Conservation (phyloP, 2,329 filamentous ascomycete species). For the Domatiomyces globalis region DNA sequence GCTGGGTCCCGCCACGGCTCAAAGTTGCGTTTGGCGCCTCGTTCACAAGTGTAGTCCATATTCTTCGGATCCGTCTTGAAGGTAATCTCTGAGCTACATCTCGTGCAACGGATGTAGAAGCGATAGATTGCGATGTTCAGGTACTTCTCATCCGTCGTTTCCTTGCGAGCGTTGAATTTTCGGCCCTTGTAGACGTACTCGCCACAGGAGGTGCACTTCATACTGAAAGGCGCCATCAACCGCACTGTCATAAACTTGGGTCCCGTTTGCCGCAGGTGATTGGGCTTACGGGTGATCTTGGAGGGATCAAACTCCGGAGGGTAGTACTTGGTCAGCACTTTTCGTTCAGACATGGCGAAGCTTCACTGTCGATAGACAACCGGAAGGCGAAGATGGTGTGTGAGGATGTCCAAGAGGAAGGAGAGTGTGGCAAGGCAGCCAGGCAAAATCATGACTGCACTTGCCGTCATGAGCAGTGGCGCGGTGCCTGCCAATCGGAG, state of each 20-base stretch:
- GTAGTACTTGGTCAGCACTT: slow-evolving; percentile 52
- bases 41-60: slow-evolving; percentile 72
- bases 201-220: slow-evolving; percentile 56
- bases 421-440: too few species aligned
- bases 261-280: slow-evolving; percentile 46
- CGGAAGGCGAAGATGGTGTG: background rate
- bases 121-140: slow-evolving; percentile 73
- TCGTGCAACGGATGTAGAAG: slow-evolving; percentile 83
- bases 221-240: slow-evolving; percentile 76
- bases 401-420: background rate
- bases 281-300: slow-evolving; percentile 53
- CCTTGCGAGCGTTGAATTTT: slow-evolving; percentile 92
- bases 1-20: slow-evolving; percentile 72
- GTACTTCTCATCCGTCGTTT: slow-evolving; percentile 83
- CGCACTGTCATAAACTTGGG: slow-evolving; percentile 76
- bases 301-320: slow-evolving; percentile 80
- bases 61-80: slow-evolving; percentile 93
- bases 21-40: slow-evolving; percentile 80
- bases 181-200: slow-evolving; percentile 87
- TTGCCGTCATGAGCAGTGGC: too few species aligned
- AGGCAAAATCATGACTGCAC: background rate
- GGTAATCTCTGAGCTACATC: slow-evolving; percentile 74
- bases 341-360: slow-evolving; percentile 65
- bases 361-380: background rate
- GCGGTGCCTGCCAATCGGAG: too few species aligned